Base-by-base conservation (phyloP, 192 early-diverging fungal species). In the Mortierella claussenii region DNA sequence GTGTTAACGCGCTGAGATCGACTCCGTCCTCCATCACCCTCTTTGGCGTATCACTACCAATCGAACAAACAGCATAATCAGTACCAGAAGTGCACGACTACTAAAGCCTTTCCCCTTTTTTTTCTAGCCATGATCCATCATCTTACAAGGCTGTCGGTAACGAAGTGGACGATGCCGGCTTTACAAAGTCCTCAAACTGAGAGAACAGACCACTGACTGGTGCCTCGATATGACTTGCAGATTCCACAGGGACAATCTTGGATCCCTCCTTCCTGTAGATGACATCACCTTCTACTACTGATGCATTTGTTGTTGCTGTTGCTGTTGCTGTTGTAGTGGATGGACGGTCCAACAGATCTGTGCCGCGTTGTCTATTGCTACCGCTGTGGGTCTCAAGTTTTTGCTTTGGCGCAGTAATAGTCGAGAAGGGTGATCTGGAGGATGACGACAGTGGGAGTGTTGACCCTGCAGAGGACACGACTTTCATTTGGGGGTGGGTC, bases 201-300 rank as follows among this genome's bases (percentile, higher is more conserved):
- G 62, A 60, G 49, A 75, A 75, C 28, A 75, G 50, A 18, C 50
- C 42, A 24, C 70, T 75, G 17, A 75, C 47, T 17, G 70, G 70
- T 0, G 57, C 11, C 9, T 65, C 63, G 0, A 66, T 33, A 12
- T 60, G 26, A 27, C 59, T 33, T 13, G 20, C 26, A 1, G 30
- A 18, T 7, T 48, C 44, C 0, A 76, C 73, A 44, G 58, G 73
- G 1, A 76, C 65, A 37, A 76, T 76, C 59, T 67, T 76, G 34
- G 44, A 46, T 0, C 63, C 63, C 24, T 76, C 65, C 23, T 62
- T 66, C 32, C 65, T 34, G 46, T 76, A 76, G 13, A 76, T 43
- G 21, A 76, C 73, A 12, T 76, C 73, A 0, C 52, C 73, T 18
- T 76, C 59, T 40, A 40, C 13, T 40, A 40, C 37, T 13, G 37